Base-by-base conservation (phyloP, 208 protist genomes). In the Porcisia hertigi region DNA sequence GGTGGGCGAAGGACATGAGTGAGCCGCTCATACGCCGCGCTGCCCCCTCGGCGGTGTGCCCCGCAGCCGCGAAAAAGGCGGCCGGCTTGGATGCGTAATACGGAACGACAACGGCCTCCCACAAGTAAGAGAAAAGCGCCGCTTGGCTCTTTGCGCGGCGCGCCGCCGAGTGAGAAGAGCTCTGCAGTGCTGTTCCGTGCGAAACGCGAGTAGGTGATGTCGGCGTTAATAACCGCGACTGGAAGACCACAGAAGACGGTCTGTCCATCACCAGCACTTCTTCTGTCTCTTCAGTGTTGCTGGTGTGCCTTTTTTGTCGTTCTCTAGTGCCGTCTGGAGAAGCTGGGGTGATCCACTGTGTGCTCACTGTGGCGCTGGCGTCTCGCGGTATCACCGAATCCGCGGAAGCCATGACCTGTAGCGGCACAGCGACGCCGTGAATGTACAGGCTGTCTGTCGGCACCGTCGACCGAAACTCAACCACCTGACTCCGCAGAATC, bases 401-500 rank as follows among this genome's bases (percentile, higher is more conserved):
- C 47, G 30, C 9, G 20, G 60, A 16, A 7, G 36, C 43, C 45
- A 59, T n/a, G n/a, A 36, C n/a, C 0, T 60, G 52, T 59, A 41
- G 66, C 43, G 20, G 45, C 5, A 79, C 14, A 8, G 62, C 41
- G 30, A 34, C 78, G 34, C 92, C 92, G 9, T 36, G 63, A 18
- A 94, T 9, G 67, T 74, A 88, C 39, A 96, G 73, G 30, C 85
- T 88, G 64, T 91, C 82, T 0, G 57, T 69, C 8, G 80, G 73
- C 23, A 94, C 82, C 54, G 79, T 74, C 30, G 62, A 72, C 14
- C 74, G 57, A 74, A 92, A 96, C 80, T 94, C 92, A 12, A 71
- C 86, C 58, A 96, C 77, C 65, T 95, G 78, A 84, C 88, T 93
- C 73, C 90, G 90, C 71, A 93, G 78, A 54, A 96, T 81, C 65